Evolutionary conservation across 768 basidiomycete species (phyloP).

Genomic region (Tylopilus sp.): DNA sequence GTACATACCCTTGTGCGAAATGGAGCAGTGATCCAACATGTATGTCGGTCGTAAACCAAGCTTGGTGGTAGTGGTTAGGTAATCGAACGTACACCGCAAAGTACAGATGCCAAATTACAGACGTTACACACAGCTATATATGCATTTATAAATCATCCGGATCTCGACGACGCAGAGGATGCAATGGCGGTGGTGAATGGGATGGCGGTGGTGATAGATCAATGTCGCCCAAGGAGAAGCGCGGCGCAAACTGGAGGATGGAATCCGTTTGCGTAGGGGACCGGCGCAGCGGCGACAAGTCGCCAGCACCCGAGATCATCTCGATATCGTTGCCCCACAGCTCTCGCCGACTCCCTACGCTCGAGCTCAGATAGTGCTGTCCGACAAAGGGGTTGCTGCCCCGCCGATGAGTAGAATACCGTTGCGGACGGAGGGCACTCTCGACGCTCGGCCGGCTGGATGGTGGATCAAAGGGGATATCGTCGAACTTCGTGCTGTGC

Average conservation of each 20-base stretch:
- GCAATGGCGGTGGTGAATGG: conserved; percentile 14
- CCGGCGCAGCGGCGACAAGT: conserved; percentile 4
- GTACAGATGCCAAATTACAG: conserved; percentile 7
- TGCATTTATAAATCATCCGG: no score
- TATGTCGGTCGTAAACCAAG: background rate
- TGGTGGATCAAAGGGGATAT: conserved; percentile 8
- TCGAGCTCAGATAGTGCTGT: conserved; percentile 4
- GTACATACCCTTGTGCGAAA: conserved; percentile 80
- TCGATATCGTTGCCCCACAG: conserved; percentile 24
- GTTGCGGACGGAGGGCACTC: conserved; percentile 20
- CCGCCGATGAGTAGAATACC: conserved; percentile 14
- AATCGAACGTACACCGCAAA: background rate
- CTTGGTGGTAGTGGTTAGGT: conserved; percentile 1
- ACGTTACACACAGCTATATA: background rate
- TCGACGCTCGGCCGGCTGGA: conserved; percentile 19
- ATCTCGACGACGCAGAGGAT: conserved; percentile 27
- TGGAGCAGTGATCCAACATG: conserved; percentile 96
- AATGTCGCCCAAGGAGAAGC: conserved; percentile 13
- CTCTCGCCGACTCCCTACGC: conserved; percentile 21
- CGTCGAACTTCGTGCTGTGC: conserved; percentile 17
- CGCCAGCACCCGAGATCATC: background rate
- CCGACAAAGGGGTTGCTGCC: background rate
- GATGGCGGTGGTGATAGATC: background rate
- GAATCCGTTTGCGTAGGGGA: conserved; percentile 5
- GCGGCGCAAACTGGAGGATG: conserved; percentile 9